Conservation (phyloP, 2,329 filamentous ascomycete species). For the Epichloe brachyelytri region DNA sequence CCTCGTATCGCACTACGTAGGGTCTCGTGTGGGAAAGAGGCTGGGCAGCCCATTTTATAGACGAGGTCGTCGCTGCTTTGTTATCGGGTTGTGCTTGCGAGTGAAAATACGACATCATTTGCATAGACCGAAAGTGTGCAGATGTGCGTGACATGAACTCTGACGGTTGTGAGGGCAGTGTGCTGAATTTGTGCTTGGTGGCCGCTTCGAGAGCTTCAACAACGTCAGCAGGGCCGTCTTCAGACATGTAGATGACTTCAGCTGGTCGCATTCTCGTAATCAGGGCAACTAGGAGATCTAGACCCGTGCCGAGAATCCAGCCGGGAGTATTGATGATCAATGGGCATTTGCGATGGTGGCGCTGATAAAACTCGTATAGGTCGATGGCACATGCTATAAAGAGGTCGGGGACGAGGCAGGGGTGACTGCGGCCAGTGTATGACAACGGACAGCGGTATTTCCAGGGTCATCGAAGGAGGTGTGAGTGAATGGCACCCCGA, state of each 20-base stretch:
- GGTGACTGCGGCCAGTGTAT: slow-evolving; percentile 52
- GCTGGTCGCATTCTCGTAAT: slow-evolving; percentile 40
- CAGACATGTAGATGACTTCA: slow-evolving; percentile 56
- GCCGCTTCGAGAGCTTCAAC: slow-evolving; percentile 38
- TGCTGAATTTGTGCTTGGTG: slow-evolving; percentile 30
- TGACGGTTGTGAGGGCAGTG: slow-evolving; percentile 46
- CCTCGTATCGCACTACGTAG: slow-evolving; percentile 48
- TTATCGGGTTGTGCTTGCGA: background rate
- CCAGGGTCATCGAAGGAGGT: slow-evolving; percentile 23
- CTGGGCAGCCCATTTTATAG: slow-evolving; percentile 34
- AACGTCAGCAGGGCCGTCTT: slow-evolving; percentile 45
- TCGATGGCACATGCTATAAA: slow-evolving; percentile 53
- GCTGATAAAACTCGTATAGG: slow-evolving; percentile 45
- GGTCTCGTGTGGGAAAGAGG: slow-evolving; percentile 46
- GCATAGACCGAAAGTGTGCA: slow-evolving; percentile 57
- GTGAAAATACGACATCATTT: slow-evolving; percentile 73
- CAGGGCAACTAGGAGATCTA: slow-evolving; percentile 49
- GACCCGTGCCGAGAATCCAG: slow-evolving; percentile 58
- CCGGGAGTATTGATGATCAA: slow-evolving; percentile 64
- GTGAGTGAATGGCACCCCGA: slow-evolving; percentile 57
- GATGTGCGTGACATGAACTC: slow-evolving; percentile 46
- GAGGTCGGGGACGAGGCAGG: slow-evolving; percentile 53
- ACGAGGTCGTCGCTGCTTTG: background rate
- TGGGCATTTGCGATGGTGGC: slow-evolving; percentile 32
- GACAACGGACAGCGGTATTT: slow-evolving; percentile 40